Conservation (phyloP, 768 basidiomycete species). For the Plicaturopsis crispa region DNA sequence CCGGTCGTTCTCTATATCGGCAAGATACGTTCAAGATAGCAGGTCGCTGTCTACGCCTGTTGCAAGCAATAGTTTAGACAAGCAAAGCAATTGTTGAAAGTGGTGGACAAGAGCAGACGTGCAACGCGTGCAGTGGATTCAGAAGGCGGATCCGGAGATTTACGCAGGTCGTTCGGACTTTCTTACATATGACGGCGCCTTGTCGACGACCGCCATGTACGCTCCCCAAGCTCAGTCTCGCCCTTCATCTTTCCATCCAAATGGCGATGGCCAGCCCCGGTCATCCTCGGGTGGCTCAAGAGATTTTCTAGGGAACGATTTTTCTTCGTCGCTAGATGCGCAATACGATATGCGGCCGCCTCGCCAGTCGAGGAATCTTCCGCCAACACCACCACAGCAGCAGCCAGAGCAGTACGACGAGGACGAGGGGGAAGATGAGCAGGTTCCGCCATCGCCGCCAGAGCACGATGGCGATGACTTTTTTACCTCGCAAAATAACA, state of each 20-base stretch:
- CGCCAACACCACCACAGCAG: conserved; percentile 14
- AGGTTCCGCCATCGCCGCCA: conserved; percentile 27
- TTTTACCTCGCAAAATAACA: conserved; percentile 14
- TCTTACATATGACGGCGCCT: no score
- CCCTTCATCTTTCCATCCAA: conserved; percentile 24
- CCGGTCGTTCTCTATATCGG: no score
- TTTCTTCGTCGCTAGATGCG: conserved; percentile 7
- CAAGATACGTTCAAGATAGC: no score
- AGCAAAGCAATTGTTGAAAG: no score
- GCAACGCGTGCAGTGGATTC: no score
- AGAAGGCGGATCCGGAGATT: no score
- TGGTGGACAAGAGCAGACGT: no score
- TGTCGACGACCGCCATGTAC: no score
- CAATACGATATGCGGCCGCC: conserved; percentile 9
- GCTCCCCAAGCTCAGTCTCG: conserved; percentile 23
- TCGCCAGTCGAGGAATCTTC: conserved; percentile 17
- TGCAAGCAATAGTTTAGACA: no score
- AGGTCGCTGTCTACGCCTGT: no score
- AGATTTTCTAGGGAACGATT: conserved; percentile 12
- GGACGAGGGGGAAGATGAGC: conserved; percentile 32
- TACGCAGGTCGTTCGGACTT: no score
- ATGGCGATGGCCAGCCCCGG: conserved; percentile 1
- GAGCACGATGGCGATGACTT: conserved; percentile 40
- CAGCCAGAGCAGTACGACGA: conserved; percentile 26
- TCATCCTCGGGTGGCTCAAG: neutral